Evolutionary conservation across 148 eudicot genomes (phyloP), one percentile per base, ranked within the genome.

Genomic region (Talinum fruticosum): DNA sequence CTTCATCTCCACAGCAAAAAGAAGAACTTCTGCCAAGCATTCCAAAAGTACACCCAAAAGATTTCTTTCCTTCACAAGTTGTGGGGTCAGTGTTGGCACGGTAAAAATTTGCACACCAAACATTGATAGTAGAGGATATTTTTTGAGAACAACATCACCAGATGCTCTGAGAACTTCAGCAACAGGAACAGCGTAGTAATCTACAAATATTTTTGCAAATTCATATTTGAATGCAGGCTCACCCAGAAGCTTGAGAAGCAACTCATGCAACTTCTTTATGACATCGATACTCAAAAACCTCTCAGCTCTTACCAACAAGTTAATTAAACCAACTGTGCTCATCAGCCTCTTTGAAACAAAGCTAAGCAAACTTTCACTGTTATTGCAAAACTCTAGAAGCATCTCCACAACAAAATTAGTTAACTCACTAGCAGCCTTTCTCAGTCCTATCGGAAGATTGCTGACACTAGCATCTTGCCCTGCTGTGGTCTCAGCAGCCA

Each of bases 31-130:
- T 49, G 78, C 94, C 70, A 96, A 82, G 78, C 98, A 96, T 36
- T 87, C 88, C 80, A 96, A 76, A 71, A 96, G 88, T 77, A 86
- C 72, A 66, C 80, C 87, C 83, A 96, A 77, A 18, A 96, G 90
- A 85, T 91, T 79, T 75, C 80, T 83, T 82, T 96, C 99, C 87
- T 88, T 92, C 32, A 96, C 95, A 78, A 96, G 97, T 64, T 86
- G 86, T 61, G 92, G 97, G 61, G 97, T 91, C 34, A 96, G 83
- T 57, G 97, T 93, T 12, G 99, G 98, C 78, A 96, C 99, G 1
- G 99, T 96, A 67, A 96, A 84, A 75, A 96, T 93, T 86, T 96
- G 99, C 69, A 96, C 99, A 67, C 95, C 84, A 75, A 96, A 96
- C 69, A 89, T 88, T 24, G 93, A 81, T 5, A 91, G 82, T 37